Conservation (phyloP, 371 early-diverging fungal species). For the Capillidium rhysosporum region DNA sequence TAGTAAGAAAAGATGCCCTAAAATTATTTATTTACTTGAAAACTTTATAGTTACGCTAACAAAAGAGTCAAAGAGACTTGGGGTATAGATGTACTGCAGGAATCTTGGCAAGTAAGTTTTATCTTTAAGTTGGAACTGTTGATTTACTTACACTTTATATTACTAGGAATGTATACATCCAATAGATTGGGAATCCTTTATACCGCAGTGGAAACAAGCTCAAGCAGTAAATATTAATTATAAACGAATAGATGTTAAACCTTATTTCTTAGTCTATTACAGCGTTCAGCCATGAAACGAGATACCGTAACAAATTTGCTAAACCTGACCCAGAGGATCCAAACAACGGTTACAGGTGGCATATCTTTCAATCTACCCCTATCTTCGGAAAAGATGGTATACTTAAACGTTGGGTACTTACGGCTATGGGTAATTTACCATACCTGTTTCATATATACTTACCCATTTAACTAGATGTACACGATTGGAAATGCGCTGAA, state of each 20-base stretch:
- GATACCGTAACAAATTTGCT: not conserved
- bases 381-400: not conserved
- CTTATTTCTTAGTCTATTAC: not conserved
- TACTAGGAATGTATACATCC: constrained; percentile 1
- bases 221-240: not conserved
- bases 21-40: not conserved
- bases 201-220: not conserved
- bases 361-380: constrained; percentile 1
- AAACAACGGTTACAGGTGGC: not conserved
- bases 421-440: not conserved
- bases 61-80: constrained; percentile 1
- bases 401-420: constrained; percentile 3
- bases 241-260: not conserved
- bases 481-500: constrained; percentile 6
- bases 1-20: not conserved
- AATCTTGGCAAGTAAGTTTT: not conserved
- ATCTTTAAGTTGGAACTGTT: not conserved
- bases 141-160: too few relatives aligned
- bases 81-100: constrained; percentile 1
- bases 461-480: not conserved
- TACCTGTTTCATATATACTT: not conserved
- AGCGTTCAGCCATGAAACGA: not conserved
- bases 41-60: constrained; percentile 3
- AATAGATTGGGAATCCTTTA: constrained; percentile 3
- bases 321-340: not conserved